Evolutionary conservation across 352 stramenopile genomes (phyloP).

Genomic region (Aphanomyces astaci): DNA sequence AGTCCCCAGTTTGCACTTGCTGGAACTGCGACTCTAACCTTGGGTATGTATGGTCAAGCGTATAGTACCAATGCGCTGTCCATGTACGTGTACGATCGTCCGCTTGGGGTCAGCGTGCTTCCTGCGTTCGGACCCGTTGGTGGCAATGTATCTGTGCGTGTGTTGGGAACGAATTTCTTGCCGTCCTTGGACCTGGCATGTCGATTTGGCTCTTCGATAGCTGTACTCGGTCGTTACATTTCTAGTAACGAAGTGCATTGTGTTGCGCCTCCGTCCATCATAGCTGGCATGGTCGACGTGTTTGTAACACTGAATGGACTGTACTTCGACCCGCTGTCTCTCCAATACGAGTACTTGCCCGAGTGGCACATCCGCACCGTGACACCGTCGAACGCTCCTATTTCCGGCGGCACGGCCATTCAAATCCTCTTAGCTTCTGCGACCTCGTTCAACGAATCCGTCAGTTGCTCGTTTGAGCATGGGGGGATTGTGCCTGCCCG

Average conservation of each 20-base stretch:
- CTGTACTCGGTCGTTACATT: constrained; percentile 14
- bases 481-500: background rate
- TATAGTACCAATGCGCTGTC: constrained; percentile 17
- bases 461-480: constrained; percentile 13
- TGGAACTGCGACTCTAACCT: background rate
- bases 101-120: constrained; percentile 21
- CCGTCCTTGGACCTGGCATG: constrained; percentile 23
- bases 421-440: background rate
- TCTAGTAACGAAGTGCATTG: constrained; percentile 24
- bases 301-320: constrained; percentile 13
- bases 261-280: background rate
- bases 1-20: background rate
- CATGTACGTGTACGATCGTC: constrained; percentile 20
- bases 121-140: constrained; percentile 21
- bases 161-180: constrained; percentile 27
- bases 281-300: background rate
- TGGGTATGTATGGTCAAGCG: constrained; percentile 23
- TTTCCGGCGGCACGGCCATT: constrained; percentile 1
- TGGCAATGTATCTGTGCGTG: constrained; percentile 26
- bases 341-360: constrained; percentile 36
- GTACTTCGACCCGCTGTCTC: background rate
- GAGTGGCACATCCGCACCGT: constrained; percentile 32
- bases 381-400: constrained; percentile 18
- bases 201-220: constrained; percentile 23
- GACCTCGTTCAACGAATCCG: background rate